Base-by-base conservation (phyloP, 1,284 basidiomycete species). In the Apiotrichum veenhuisii region DNA sequence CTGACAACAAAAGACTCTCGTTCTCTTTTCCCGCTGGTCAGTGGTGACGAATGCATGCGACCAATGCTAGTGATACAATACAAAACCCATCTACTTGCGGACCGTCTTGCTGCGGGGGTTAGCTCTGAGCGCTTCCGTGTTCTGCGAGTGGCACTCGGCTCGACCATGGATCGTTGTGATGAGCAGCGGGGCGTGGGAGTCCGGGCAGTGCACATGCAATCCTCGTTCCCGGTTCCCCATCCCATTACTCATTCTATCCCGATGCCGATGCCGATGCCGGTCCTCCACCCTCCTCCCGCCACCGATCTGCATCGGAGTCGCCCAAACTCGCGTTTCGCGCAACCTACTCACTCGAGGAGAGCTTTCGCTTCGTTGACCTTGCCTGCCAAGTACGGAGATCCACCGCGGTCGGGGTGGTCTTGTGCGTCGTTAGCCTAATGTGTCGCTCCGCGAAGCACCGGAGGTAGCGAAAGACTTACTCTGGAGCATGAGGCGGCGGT, bases 281-380 rank as follows among this genome's bases (percentile, higher is more conserved):
- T n/a, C n/a, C n/a, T n/a, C n/a, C n/a, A n/a, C n/a, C n/a, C n/a
- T n/a, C n/a, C n/a, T 46, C 34, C 50, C 43, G 42, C 45, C 55
- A 45, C 23, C n/a, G n/a, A 41, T 27, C 36, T 18, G 27, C 50
- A 25, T 37, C 27, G 25, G n/a, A 50, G 27, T 30, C 45, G 33
- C 33, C 20, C 40, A 41, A 5, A 22, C 15, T 40, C 25, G 30
- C 37, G 9, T 27, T 54, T 8, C 36, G 38, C 26, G 10, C 18
- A 25, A 26, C n/a, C n/a, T n/a, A 70, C 76, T 72, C 64, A 76
- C 52, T 92, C 89, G 30, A 92, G 75, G 56, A 91, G 64, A 65
- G 91, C 88, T 71, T 90, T 91, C 0, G 91, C 92, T 71, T 96
- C 92, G 76, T 95, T 96, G 57, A 95, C 91, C 82, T 96, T 98